phyloP scores from a whole-genome alignment of 2,329 filamentous ascomycete species.

The Thermomyces lanuginosus region DNA sequence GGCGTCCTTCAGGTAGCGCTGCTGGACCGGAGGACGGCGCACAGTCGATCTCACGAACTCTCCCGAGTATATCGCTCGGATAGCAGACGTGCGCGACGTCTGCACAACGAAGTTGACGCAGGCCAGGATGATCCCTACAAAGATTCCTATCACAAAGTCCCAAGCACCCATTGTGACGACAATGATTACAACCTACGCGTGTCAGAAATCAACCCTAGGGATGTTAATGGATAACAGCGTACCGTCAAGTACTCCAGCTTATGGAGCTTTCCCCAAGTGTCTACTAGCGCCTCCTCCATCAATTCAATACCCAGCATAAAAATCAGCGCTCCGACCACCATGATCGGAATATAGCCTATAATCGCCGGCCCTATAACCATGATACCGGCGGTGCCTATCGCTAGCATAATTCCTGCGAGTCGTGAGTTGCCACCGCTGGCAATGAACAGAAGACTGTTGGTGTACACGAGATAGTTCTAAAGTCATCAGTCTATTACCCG shows the following conservation, averaged over 20 bases:
- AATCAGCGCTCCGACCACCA: slow-evolving; percentile 91
- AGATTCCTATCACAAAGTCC: slow-evolving; percentile 90
- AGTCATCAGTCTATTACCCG: slow-evolving; percentile 1
- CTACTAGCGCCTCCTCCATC: slow-evolving; percentile 71
- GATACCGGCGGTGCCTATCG: slow-evolving; percentile 60
- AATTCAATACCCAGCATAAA: slow-evolving; percentile 90
- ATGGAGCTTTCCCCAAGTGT: slow-evolving; percentile 77
- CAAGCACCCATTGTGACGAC: slow-evolving; percentile 92
- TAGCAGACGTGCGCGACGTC: slow-evolving; percentile 74
- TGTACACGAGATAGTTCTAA: slow-evolving; percentile 92
- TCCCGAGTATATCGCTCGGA: slow-evolving; percentile 79
- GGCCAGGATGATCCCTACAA: slow-evolving; percentile 77
- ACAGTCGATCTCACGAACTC: slow-evolving; percentile 84
- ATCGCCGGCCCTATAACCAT: slow-evolving; percentile 73
- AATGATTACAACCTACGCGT: slow-evolving; percentile 56
- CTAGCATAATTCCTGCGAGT: slow-evolving; percentile 71
- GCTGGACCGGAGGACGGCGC: slow-evolving; percentile 73
- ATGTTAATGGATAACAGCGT: slow-evolving; percentile 17
- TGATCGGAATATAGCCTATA: slow-evolving; percentile 88
- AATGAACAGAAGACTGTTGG: slow-evolving; percentile 95
- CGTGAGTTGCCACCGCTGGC: slow-evolving; percentile 77
- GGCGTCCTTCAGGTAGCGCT: slow-evolving; percentile 69
- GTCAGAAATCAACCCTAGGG: too few relatives aligned
- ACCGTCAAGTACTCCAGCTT: slow-evolving; percentile 76
- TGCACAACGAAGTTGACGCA: slow-evolving; percentile 86